Conservation (phyloP, 148 eudicot genomes). For the Beta vulgaris region DNA sequence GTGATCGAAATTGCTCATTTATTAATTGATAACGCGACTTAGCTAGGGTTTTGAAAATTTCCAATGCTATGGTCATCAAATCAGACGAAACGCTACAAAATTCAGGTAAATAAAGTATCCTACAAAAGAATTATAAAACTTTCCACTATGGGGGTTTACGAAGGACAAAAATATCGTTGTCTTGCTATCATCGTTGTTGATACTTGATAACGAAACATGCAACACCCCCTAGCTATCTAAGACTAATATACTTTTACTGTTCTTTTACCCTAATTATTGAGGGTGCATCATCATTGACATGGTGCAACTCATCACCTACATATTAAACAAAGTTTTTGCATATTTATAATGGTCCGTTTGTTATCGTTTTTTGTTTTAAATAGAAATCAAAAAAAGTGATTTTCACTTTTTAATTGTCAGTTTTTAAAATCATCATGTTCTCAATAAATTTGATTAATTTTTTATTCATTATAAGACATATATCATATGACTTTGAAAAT, state of each 20-base stretch:
- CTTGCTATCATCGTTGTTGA: constrained; percentile 10
- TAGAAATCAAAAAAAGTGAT: too few relatives aligned
- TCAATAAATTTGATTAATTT: too few relatives aligned
- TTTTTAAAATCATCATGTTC: too few relatives aligned
- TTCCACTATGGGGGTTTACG: constrained; percentile 2
- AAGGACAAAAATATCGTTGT: constrained; percentile 25
- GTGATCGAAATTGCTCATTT: neutral
- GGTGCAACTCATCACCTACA: too few relatives aligned
- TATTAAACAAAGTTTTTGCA: too few relatives aligned
- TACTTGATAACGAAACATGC: neutral
- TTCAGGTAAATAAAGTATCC: neutral
- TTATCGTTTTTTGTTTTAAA: too few relatives aligned
- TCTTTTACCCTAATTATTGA: neutral
- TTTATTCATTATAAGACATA: too few relatives aligned
- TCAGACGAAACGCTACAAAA: constrained; percentile 2
- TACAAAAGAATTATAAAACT: neutral
- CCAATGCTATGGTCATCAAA: neutral
- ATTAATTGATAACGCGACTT: too few relatives aligned
- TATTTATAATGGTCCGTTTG: too few relatives aligned
- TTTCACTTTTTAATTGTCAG: too few relatives aligned
- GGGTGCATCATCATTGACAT: neutral
- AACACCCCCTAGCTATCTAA: neutral
- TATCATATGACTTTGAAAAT: too few relatives aligned
- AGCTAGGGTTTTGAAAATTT: constrained; percentile 5
- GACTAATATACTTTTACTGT: neutral